Evolutionary conservation across 768 basidiomycete species (phyloP).

Genomic region (Suillus placidus): DNA sequence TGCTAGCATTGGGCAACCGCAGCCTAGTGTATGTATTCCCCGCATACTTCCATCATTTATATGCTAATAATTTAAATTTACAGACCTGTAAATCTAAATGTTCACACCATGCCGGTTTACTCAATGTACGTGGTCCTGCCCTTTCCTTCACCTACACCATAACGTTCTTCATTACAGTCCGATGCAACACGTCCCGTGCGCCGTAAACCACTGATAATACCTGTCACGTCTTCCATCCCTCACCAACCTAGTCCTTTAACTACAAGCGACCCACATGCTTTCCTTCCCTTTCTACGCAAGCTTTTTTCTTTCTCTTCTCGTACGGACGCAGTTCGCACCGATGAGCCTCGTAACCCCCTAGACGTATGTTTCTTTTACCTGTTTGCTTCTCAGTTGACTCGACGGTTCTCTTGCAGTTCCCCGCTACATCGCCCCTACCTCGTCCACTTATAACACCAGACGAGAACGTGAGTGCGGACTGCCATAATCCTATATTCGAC

Average conservation of each 20-base stretch:
- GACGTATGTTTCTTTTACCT: neutral
- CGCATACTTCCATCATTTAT: neutral
- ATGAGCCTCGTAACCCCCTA: neutral
- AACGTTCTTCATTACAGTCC: neutral
- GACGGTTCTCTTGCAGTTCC: neutral
- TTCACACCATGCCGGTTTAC: neutral
- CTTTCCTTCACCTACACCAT: neutral
- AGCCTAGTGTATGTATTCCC: neutral
- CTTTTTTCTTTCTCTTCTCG: neutral
- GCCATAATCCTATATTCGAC: neutral
- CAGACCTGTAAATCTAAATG: neutral
- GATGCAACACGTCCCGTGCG: neutral
- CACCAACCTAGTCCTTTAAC: neutral
- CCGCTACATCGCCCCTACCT: neutral
- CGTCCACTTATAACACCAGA: neutral
- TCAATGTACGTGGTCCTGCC: neutral
- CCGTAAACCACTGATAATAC: neutral
- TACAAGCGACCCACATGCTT: neutral
- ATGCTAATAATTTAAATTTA: neutral
- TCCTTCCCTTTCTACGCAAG: neutral
- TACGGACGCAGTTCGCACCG: neutral
- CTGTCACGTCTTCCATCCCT: neutral
- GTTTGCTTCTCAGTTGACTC: neutral
- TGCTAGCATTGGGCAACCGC: neutral
- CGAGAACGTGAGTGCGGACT: neutral